Conservation (phyloP, 495 filamentous ascomycete genomes). For the Halenospora varia region DNA sequence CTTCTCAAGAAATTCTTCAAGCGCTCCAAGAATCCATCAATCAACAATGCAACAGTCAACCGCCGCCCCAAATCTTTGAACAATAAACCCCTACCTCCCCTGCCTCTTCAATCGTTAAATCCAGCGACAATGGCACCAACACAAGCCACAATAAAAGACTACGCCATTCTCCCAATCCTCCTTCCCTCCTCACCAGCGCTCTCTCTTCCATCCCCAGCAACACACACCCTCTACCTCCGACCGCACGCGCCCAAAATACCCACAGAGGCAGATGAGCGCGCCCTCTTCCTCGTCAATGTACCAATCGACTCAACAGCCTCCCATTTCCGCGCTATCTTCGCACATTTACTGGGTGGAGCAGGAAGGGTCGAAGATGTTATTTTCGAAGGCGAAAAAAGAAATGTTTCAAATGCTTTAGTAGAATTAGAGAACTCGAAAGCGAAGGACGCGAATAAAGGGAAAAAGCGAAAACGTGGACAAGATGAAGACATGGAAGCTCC, state of each 20-base stretch:
- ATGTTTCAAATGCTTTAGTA: conserved; percentile 1
- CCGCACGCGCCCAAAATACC: conserved; percentile 75
- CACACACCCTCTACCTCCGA: conserved; percentile 84
- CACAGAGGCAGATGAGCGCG: conserved; percentile 64
- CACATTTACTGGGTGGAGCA: conserved; percentile 60
- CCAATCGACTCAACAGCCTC: conserved; percentile 78
- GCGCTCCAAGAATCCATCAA: no score
- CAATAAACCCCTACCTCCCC: no score
- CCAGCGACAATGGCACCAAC: no score
- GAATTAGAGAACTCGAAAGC: conserved; percentile 34
- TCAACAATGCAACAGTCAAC: no score
- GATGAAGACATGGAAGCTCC: conserved; percentile 47
- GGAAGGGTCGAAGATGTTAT: conserved; percentile 70
- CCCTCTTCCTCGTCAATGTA: conserved; percentile 82
- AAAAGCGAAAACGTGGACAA: conserved; percentile 65
- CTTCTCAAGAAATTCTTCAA: no score
- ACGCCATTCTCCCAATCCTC: conserved; percentile 49
- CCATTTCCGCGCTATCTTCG: conserved; percentile 73
- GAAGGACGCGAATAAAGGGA: conserved; percentile 34
- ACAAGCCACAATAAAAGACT: conserved; percentile 36
- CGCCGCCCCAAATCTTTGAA: no score
- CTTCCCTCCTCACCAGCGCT: conserved; percentile 59
- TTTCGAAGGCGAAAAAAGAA: conserved; percentile 56
- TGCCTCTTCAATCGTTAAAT: no score
- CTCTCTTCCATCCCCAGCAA: conserved; percentile 50